phyloP scores from a whole-genome alignment of 2,329 filamentous ascomycete genomes.

The Aspergillus pseudoviridinutans region DNA sequence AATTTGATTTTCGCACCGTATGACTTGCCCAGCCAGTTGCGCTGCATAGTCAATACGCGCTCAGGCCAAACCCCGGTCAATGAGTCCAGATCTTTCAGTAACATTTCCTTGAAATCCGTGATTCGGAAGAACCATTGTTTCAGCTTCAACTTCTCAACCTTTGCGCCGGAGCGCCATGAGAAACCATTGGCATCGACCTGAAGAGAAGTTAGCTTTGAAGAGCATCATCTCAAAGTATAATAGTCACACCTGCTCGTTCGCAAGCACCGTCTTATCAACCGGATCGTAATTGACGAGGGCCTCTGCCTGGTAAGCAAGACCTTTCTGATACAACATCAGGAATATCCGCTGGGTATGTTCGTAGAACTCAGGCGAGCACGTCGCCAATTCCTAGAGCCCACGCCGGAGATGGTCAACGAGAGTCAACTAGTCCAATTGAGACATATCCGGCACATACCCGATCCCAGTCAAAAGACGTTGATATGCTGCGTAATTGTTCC shows the following conservation, averaged over 20 bases:
- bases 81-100: conserved; percentile 66
- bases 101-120: conserved; percentile 68
- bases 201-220: conserved; percentile 1
- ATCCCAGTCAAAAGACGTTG: conserved; percentile 79
- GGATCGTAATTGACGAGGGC: conserved; percentile 89
- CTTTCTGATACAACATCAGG: conserved; percentile 67
- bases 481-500: conserved; percentile 72
- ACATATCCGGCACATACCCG: conserved; percentile 52
- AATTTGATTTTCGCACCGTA: conserved; percentile 70
- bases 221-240: background rate
- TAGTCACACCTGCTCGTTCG: conserved; percentile 68
- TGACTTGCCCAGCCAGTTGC: conserved; percentile 83
- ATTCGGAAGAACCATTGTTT: conserved; percentile 91
- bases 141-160: conserved; percentile 72
- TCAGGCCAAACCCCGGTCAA: conserved; percentile 74
- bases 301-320: conserved; percentile 77
- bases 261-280: conserved; percentile 81
- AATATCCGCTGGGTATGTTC: conserved; percentile 87
- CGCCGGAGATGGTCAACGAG: background rate
- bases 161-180: conserved; percentile 83
- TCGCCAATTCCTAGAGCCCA: conserved; percentile 66
- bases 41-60: conserved; percentile 76
- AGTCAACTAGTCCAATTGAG: background rate
- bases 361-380: conserved; percentile 81
- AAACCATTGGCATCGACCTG: conserved; percentile 74